phyloP scores from a whole-genome alignment of 371 early-diverging fungal genomes.

The Syncephalastrum contaminatum region DNA sequence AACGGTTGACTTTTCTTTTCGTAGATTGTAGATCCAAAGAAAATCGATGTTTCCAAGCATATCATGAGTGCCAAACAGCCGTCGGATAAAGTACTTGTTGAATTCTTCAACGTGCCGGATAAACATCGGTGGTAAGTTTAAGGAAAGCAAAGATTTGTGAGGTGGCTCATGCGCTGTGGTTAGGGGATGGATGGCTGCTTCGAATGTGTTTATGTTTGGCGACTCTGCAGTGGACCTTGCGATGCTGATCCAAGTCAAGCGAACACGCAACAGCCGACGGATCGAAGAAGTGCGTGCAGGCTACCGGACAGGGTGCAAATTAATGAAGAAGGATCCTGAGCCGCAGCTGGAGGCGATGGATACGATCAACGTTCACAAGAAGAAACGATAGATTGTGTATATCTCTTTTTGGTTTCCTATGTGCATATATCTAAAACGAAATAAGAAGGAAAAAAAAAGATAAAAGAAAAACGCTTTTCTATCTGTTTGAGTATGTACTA shows the following conservation, averaged over 20 bases:
- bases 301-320: conserved; percentile 29
- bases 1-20: background rate
- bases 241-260: conserved; percentile 33
- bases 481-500: no score
- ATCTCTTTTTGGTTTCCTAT: no score
- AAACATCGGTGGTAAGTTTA: conserved; percentile 37
- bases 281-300: conserved; percentile 34
- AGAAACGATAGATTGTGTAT: no score
- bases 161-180: background rate
- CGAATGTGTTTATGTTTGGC: conserved; percentile 31
- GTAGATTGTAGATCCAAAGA: conserved; percentile 27
- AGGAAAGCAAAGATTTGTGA: background rate
- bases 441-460: no score
- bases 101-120: conserved; percentile 29
- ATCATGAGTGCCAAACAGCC: conserved; percentile 16
- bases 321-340: conserved; percentile 20
- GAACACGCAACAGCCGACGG: conserved; percentile 21
- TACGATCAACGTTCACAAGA: no score
- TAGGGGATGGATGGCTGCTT: conserved; percentile 43
- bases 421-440: no score
- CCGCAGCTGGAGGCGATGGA: conserved; percentile 6
- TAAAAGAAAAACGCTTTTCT: no score
- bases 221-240: conserved; percentile 25
- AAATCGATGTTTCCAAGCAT: conserved; percentile 20
- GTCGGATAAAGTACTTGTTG: conserved; percentile 18